Conservation (phyloP, 768 basidiomycete genomes). For the Leccinum disarticulatum region DNA sequence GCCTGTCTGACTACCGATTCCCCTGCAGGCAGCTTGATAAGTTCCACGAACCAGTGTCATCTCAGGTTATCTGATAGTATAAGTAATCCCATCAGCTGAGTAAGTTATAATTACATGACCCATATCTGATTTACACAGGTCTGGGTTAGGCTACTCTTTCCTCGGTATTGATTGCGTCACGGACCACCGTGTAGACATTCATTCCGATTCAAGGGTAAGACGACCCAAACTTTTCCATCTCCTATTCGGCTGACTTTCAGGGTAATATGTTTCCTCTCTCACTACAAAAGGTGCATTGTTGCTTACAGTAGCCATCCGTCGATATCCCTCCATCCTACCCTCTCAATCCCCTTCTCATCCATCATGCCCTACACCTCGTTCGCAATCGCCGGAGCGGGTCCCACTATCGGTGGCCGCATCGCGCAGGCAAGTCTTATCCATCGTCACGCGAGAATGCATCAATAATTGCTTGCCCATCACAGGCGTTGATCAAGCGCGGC, state of each 20-base stretch:
- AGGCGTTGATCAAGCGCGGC: constrained; percentile 24
- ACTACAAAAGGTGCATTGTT: neutral
- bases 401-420: constrained; percentile 36
- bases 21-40: too few species aligned
- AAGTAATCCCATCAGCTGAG: too few species aligned
- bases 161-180: neutral
- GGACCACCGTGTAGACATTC: neutral
- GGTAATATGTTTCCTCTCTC: neutral
- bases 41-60: too few species aligned
- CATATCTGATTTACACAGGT: too few species aligned
- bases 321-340: neutral
- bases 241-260: neutral
- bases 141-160: too few species aligned
- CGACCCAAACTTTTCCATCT: neutral
- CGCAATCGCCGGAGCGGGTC: constrained; percentile 37
- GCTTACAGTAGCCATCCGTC: neutral
- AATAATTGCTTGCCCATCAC: neutral
- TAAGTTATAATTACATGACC: too few species aligned
- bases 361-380: constrained; percentile 35
- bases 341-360: neutral
- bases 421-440: constrained; percentile 20
- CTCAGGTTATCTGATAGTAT: too few species aligned
- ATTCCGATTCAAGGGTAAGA: neutral
- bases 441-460: neutral
- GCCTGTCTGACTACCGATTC: too few species aligned